These are phyloP conservation scores for Cymbidium sinense DNA, from an alignment of 106 monocot species.

Conservation along the genomic window DNA sequence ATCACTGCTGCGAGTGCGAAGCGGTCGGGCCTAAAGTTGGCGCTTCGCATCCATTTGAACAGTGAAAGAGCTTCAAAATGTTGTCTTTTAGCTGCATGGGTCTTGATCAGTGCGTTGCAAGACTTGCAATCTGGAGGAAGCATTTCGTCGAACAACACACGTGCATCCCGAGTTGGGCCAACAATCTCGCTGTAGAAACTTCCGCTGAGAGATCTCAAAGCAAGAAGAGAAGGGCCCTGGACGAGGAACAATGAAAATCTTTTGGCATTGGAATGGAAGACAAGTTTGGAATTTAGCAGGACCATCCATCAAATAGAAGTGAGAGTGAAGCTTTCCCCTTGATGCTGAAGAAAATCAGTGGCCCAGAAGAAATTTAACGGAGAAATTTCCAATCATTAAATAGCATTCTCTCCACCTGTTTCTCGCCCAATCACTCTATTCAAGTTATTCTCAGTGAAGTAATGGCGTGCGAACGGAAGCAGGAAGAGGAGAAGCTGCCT, in stretches of 20 bases:
- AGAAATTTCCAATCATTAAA: neutral
- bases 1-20: conserved; percentile 35
- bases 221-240: neutral
- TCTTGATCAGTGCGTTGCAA: conserved; percentile 19
- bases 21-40: conserved; percentile 17
- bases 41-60: conserved; percentile 18
- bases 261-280: neutral
- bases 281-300: neutral
- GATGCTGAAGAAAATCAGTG: neutral
- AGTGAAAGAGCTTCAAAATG: conserved; percentile 12
- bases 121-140: conserved; percentile 11
- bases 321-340: neutral
- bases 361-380: neutral
- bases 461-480: too few relatives aligned
- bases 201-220: neutral
- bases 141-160: conserved; percentile 27
- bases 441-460: too few relatives aligned
- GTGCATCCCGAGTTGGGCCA: neutral
- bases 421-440: neutral
- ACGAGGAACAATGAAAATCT: neutral
- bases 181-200: neutral
- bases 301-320: conserved; percentile 3
- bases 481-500: too few relatives aligned
- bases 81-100: conserved; percentile 2
- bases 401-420: neutral